phyloP scores from a whole-genome alignment of 2,329 filamentous ascomycete species.

The Verticillium dahliae region DNA sequence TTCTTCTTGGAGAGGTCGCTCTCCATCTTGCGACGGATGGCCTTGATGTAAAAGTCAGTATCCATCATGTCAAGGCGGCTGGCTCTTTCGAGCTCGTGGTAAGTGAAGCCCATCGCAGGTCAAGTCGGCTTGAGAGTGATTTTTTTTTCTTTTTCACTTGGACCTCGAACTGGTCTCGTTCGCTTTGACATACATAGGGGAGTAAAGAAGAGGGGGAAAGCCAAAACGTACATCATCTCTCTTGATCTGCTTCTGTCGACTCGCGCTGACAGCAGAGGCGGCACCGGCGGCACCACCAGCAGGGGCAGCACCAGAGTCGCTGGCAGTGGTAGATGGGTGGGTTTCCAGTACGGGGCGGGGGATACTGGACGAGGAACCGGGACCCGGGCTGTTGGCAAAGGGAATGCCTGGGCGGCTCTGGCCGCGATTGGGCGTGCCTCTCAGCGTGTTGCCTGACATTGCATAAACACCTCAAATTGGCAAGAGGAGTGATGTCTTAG shows the following conservation, averaged over 20 bases:
- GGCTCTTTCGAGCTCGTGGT: constrained; percentile 11
- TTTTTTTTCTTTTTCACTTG: not conserved
- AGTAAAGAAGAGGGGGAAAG: not conserved
- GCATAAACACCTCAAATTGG: constrained; percentile 13
- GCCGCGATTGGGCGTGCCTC: constrained; percentile 61
- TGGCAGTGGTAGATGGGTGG: constrained; percentile 36
- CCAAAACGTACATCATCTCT: constrained; percentile 82
- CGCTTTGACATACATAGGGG: no score
- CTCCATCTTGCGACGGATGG: constrained; percentile 94
- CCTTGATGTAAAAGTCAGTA: constrained; percentile 49
- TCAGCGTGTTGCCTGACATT: constrained; percentile 57
- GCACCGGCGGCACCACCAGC: constrained; percentile 38
- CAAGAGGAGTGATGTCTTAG: not conserved
- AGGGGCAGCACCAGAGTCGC: constrained; percentile 32
- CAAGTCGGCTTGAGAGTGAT: not conserved
- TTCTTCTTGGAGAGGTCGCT: constrained; percentile 98
- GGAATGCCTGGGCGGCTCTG: constrained; percentile 53
- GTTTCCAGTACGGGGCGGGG: constrained; percentile 65
- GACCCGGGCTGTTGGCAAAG: constrained; percentile 53
- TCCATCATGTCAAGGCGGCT: constrained; percentile 13
- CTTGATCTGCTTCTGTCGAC: constrained; percentile 93
- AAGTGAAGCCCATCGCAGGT: constrained; percentile 8
- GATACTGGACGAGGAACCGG: constrained; percentile 50
- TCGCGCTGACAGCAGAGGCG: constrained; percentile 80
- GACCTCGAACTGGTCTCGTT: no score